Evolutionary conservation across 2,329 filamentous ascomycete genomes (phyloP).

Genomic region (Clonostachys rosea): DNA sequence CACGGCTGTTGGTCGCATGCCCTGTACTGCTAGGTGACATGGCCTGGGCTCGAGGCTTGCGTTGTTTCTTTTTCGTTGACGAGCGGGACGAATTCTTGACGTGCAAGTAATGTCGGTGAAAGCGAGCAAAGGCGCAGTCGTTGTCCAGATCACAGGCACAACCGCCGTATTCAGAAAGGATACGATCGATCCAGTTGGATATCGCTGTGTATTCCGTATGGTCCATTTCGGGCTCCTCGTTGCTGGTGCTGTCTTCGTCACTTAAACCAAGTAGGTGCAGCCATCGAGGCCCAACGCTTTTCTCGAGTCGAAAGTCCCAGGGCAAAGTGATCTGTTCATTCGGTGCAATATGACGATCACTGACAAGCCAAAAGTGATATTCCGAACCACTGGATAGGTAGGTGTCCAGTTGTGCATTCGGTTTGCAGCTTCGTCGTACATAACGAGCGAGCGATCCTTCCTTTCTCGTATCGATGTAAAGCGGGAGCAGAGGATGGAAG

Average conservation of each 20-base stretch:
- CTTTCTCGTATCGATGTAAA: constrained; percentile 87
- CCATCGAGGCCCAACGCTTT: constrained; percentile 46
- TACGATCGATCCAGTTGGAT: constrained; percentile 60
- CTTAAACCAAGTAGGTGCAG: constrained; percentile 56
- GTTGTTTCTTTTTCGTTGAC: constrained; percentile 41
- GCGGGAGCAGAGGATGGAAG: constrained; percentile 81
- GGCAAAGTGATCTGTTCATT: constrained; percentile 59
- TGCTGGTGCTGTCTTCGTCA: constrained; percentile 48
- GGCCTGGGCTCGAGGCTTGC: constrained; percentile 49
- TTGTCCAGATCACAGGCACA: constrained; percentile 67
- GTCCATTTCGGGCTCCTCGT: constrained; percentile 49
- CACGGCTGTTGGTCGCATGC: constrained; percentile 58
- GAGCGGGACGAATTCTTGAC: constrained; percentile 35
- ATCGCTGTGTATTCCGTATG: constrained; percentile 57
- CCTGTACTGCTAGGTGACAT: constrained; percentile 60
- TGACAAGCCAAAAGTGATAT: constrained; percentile 91
- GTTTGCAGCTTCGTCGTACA: constrained; percentile 85
- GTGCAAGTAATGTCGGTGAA: constrained; percentile 52
- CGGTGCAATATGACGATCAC: constrained; percentile 67
- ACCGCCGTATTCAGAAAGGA: constrained; percentile 74
- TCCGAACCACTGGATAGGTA: constrained; percentile 73
- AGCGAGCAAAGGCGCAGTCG: constrained; percentile 60
- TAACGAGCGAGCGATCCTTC: constrained; percentile 86
- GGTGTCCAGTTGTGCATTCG: constrained; percentile 85
- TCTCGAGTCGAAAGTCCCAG: constrained; percentile 65